A percentile compares a stretch with the other conserved stretches of the same genome.
phyloP scores from a whole-genome alignment of 768 basidiomycete genomes.

The Boletus rex-veris region DNA sequence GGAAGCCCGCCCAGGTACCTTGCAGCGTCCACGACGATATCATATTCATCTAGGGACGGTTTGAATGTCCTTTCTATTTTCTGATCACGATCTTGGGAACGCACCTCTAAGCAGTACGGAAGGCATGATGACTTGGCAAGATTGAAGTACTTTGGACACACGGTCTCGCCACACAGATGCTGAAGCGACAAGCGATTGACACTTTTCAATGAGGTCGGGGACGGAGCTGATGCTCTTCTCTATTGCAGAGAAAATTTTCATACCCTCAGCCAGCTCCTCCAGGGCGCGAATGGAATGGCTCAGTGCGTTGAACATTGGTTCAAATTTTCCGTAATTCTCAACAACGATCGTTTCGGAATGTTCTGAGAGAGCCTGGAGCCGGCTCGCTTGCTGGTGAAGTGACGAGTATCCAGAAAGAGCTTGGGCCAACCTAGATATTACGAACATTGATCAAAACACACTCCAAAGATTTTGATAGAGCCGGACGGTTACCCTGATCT shows the following conservation, averaged over 20 bases:
- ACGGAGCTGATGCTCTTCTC: slow-evolving; percentile 20
- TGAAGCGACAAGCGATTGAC: slow-evolving; percentile 22
- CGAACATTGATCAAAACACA: neutral
- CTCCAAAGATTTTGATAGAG: neutral
- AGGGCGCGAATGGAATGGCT: slow-evolving; percentile 28
- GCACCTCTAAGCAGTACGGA: slow-evolving; percentile 39
- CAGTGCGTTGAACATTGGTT: slow-evolving; percentile 20
- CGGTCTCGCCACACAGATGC: slow-evolving; percentile 29
- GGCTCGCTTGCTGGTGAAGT: slow-evolving; percentile 13
- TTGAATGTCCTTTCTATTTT: neutral
- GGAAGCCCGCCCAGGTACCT: slow-evolving; percentile 22
- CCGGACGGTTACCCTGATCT: slow-evolving; percentile 55
- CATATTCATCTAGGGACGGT: slow-evolving; percentile 35
- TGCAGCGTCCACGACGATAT: slow-evolving; percentile 28
- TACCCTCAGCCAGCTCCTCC: slow-evolving; percentile 36
- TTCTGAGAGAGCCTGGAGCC: slow-evolving; percentile 22
- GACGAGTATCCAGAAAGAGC: slow-evolving; percentile 14
- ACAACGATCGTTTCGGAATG: slow-evolving; percentile 19
- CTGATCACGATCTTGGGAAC: neutral
- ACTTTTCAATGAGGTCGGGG: slow-evolving; percentile 26
- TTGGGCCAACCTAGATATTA: slow-evolving; percentile 14
- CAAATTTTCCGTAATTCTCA: slow-evolving; percentile 11
- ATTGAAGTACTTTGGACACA: slow-evolving; percentile 19
- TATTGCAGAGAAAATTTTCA: slow-evolving; percentile 33
- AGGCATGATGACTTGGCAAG: slow-evolving; percentile 21